phyloP scores from a whole-genome alignment of 352 stramenopile species.

The Globisporangium iwayamae region DNA sequence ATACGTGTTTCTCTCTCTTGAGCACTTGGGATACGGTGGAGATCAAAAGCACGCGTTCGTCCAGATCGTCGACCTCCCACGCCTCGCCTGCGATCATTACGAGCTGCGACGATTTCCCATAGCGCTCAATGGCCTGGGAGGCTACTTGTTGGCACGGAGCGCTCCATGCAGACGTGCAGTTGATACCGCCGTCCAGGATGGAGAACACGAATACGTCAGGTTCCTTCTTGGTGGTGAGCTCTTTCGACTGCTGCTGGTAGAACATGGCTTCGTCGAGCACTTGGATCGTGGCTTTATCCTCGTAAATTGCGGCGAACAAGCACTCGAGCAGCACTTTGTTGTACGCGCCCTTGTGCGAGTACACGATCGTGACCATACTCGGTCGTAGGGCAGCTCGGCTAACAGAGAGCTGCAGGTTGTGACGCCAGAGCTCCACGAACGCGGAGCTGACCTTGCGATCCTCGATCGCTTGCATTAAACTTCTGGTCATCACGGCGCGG shows the following conservation, averaged over 20 bases:
- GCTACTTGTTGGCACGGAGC: conserved; percentile 10
- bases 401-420: conserved; percentile 22
- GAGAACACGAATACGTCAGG: conserved; percentile 37
- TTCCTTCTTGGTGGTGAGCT: neutral
- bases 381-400: neutral
- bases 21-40: conserved; percentile 21
- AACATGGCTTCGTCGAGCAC: conserved; percentile 23
- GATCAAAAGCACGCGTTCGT: conserved; percentile 30
- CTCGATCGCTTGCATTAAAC: neutral
- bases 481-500: conserved; percentile 1
- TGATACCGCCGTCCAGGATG: conserved; percentile 12
- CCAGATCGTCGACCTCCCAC: conserved; percentile 18
- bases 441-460: conserved; percentile 1
- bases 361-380: conserved; percentile 16
- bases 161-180: conserved; percentile 9
- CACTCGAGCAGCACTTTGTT: conserved; percentile 27
- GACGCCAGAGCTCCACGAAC: conserved; percentile 26
- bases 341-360: conserved; percentile 12
- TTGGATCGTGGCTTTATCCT: conserved; percentile 17
- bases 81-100: conserved; percentile 36
- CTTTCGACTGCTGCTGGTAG: neutral
- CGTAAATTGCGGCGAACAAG: conserved; percentile 28
- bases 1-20: conserved; percentile 16
- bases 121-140: conserved; percentile 6
- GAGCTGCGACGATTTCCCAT: conserved; percentile 5